Percentiles rank a stretch among this genome's conserved stretches.
phyloP scores from a whole-genome alignment of 495 filamentous ascomycete species.

The Poronia punctata region DNA sequence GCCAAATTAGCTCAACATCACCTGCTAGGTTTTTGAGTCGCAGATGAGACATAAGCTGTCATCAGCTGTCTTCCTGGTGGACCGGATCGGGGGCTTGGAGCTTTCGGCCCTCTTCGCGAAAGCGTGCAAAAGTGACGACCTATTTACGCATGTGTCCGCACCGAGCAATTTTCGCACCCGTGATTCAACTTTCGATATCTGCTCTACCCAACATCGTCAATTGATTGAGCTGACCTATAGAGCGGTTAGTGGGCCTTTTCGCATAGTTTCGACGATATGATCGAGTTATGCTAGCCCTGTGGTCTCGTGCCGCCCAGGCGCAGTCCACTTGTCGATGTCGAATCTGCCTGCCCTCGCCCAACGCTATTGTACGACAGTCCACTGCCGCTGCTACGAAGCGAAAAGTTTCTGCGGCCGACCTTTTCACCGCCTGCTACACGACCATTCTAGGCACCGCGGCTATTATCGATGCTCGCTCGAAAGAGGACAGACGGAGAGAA shows the following conservation, averaged over 20 bases:
- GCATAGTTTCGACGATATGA: conserved; percentile 23
- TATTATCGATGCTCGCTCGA: conserved; percentile 55
- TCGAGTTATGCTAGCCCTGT: conserved; percentile 58
- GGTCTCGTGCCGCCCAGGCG: conserved; percentile 59
- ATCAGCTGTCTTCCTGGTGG: no score
- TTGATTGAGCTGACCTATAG: neutral
- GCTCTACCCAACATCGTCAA: conserved; percentile 4
- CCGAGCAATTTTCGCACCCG: no score
- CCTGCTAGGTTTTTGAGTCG: no score
- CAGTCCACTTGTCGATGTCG: conserved; percentile 57
- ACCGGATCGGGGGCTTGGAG: no score
- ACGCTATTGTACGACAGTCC: conserved; percentile 46
- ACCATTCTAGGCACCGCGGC: conserved; percentile 68
- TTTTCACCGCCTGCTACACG: conserved; percentile 64
- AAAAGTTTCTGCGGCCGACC: conserved; percentile 49
- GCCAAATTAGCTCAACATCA: no score
- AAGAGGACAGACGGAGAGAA: conserved; percentile 53
- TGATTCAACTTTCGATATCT: no score
- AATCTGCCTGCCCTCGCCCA: conserved; percentile 51
- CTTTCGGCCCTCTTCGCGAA: no score
- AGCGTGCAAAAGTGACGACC: no score
- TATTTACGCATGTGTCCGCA: no score
- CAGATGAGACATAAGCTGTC: no score
- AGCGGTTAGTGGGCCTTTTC: conserved; percentile 9
- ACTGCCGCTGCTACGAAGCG: conserved; percentile 46